Conservation (phyloP, 2,329 filamentous ascomycete species). For the Aspergillus clavatus region DNA sequence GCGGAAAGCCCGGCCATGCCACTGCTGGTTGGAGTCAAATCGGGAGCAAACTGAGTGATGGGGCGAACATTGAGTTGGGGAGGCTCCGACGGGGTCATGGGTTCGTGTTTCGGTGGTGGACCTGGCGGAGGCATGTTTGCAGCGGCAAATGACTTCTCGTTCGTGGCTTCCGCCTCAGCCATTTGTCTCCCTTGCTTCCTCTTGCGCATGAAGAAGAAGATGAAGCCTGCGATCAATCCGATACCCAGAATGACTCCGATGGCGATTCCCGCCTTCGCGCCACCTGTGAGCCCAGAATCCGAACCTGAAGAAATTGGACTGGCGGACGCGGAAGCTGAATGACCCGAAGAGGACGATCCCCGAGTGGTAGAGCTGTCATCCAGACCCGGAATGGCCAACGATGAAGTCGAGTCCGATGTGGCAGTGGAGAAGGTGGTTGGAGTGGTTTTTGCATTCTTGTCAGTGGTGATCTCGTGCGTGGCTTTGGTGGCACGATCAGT, state of each 20-base stretch:
- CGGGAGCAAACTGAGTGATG: constrained; percentile 75
- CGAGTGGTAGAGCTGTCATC: constrained; percentile 14
- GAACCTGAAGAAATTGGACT: constrained; percentile 27
- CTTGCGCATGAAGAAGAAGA: constrained; percentile 70
- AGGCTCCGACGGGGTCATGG: constrained; percentile 48
- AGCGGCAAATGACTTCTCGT: constrained; percentile 56
- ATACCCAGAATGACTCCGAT: constrained; percentile 73
- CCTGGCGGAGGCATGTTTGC: constrained; percentile 27
- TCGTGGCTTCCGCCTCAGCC: constrained; percentile 44
- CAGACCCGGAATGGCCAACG: constrained; percentile 12
- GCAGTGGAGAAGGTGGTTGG: constrained; percentile 20
- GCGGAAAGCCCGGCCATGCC: constrained; percentile 16
- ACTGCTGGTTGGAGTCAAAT: constrained; percentile 44
- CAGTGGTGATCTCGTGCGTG: constrained; percentile 2
- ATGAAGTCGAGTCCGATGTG: constrained; percentile 19
- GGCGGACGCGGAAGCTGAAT: constrained; percentile 22
- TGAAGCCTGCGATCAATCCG: constrained; percentile 59
- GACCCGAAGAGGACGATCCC: constrained; percentile 13
- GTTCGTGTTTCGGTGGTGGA: constrained; percentile 34
- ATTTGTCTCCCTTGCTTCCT: constrained; percentile 57
- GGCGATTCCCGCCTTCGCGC: constrained; percentile 72
- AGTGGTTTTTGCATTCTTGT: constrained; percentile 5
- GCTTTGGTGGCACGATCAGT: constrained; percentile 3
- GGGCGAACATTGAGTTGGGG: constrained; percentile 83
- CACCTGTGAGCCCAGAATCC: constrained; percentile 30